Conservation (phyloP, 2,329 filamentous ascomycete species). For the Ceratocystis variospora region DNA sequence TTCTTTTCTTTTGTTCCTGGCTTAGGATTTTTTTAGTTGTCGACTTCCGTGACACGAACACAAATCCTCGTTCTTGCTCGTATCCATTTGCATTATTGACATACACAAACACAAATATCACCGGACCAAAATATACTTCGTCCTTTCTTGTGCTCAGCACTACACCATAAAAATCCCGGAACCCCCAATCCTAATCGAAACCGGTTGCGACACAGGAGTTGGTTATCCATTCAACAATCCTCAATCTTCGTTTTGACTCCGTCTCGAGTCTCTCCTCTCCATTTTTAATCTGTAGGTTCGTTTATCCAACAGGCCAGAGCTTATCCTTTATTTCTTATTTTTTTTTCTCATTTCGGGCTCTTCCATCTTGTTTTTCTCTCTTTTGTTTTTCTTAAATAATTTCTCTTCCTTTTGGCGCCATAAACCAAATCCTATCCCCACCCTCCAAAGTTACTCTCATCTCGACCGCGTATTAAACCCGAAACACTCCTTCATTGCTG, state of each 20-base stretch:
- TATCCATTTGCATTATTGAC: conserved; percentile 5
- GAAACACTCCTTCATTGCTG: background rate
- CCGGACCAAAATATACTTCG: background rate
- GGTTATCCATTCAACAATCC: background rate
- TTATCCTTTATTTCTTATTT: background rate
- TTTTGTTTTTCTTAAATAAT: background rate
- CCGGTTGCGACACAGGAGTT: background rate
- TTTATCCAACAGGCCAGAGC: background rate
- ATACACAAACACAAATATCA: conserved; percentile 3
- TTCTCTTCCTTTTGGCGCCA: background rate
- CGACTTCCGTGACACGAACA: background rate
- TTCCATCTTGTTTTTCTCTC: background rate
- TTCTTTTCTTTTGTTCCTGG: background rate
- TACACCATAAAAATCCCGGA: background rate
- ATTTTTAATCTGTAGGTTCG: background rate
- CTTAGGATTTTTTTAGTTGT: conserved; percentile 1
- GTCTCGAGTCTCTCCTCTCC: background rate
- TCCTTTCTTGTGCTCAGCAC: background rate
- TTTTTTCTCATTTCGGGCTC: background rate
- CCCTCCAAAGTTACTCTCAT: background rate
- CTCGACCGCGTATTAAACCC: background rate
- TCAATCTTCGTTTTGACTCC: background rate
- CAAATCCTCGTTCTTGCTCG: conserved; percentile 4
- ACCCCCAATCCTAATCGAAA: conserved; percentile 4
- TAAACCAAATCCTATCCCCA: conserved; percentile 5